Conservation (phyloP, 1,284 basidiomycete species). For the Phylloboletellus chloephorus region DNA sequence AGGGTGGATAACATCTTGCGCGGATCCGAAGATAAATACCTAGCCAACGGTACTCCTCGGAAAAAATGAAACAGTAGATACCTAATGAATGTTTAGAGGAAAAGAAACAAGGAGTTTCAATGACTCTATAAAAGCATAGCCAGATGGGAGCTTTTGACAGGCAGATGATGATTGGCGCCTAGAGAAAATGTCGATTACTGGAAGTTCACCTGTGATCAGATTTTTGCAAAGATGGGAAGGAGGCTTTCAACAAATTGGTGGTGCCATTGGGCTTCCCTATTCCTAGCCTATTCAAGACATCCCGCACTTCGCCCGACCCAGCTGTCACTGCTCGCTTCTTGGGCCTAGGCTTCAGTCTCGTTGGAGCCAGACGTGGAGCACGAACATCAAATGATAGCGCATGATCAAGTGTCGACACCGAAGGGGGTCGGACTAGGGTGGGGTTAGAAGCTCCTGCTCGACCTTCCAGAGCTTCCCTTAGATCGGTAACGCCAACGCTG, state of each 20-base stretch:
- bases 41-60: slow-evolving; percentile 8
- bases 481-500: slow-evolving; percentile 78
- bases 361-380: slow-evolving; percentile 38
- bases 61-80: slow-evolving; percentile 13
- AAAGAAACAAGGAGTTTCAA: slow-evolving; percentile 14
- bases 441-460: slow-evolving; percentile 75
- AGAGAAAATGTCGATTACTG: slow-evolving; percentile 1
- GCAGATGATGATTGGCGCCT: slow-evolving; percentile 5
- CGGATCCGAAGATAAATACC: slow-evolving; percentile 22
- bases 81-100: slow-evolving; percentile 1
- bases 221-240: slow-evolving; percentile 51
- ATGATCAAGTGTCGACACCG: slow-evolving; percentile 71
- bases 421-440: slow-evolving; percentile 56
- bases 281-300: slow-evolving; percentile 70
- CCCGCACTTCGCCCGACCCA: slow-evolving; percentile 67
- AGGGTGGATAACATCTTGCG: slow-evolving; percentile 12
- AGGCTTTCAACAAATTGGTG: slow-evolving; percentile 56
- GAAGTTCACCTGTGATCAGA: slow-evolving; percentile 35
- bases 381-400: slow-evolving; percentile 45
- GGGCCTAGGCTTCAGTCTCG: slow-evolving; percentile 49
- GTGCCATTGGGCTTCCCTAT: slow-evolving; percentile 66
- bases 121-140: slow-evolving; percentile 11
- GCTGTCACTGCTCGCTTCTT: slow-evolving; percentile 47
- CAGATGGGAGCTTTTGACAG: slow-evolving; percentile 16
- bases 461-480: slow-evolving; percentile 81